Conservation (phyloP, 371 early-diverging fungal species). For the Parasitella parasitica region DNA sequence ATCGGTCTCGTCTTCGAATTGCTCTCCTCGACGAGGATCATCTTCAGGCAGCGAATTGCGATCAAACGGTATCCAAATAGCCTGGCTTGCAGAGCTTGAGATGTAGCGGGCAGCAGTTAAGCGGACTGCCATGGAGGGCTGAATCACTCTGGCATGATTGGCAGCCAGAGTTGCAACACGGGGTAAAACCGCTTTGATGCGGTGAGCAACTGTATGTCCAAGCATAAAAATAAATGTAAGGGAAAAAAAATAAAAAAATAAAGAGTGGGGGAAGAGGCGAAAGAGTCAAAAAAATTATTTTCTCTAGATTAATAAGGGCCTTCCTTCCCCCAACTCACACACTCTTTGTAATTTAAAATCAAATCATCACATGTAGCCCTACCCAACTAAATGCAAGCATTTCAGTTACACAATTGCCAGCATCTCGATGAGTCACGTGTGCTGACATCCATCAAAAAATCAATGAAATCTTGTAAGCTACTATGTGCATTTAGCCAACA, state of each 20-base stretch:
- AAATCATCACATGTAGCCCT: neutral
- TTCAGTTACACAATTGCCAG: neutral
- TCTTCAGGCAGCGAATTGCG: slow-evolving; percentile 39
- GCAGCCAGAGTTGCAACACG: slow-evolving; percentile 2
- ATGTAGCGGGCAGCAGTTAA: slow-evolving; percentile 24
- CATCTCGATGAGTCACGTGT: slow-evolving; percentile 1
- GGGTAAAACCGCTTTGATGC: slow-evolving; percentile 12
- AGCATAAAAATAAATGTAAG: slow-evolving; percentile 11
- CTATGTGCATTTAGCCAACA: too few species aligned
- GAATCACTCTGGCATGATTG: neutral
- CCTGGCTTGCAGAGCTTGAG: slow-evolving; percentile 22
- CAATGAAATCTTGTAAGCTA: neutral
- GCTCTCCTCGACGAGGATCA: slow-evolving; percentile 50
- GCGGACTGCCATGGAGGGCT: slow-evolving; percentile 27
- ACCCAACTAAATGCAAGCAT: neutral
- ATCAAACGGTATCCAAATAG: slow-evolving; percentile 43
- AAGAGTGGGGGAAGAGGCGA: neutral
- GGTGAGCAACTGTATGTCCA: slow-evolving; percentile 11
- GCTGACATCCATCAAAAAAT: neutral
- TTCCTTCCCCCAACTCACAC: neutral
- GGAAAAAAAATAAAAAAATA: slow-evolving; percentile 1
- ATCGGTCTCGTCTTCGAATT: slow-evolving; percentile 88
- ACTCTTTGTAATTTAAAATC: neutral
- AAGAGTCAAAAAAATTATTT: neutral
- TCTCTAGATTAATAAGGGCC: too few species aligned